These are phyloP conservation scores for Phlebiopsis gigantea DNA, from an alignment of 768 basidiomycete genomes.

Conservation along the genomic window DNA sequence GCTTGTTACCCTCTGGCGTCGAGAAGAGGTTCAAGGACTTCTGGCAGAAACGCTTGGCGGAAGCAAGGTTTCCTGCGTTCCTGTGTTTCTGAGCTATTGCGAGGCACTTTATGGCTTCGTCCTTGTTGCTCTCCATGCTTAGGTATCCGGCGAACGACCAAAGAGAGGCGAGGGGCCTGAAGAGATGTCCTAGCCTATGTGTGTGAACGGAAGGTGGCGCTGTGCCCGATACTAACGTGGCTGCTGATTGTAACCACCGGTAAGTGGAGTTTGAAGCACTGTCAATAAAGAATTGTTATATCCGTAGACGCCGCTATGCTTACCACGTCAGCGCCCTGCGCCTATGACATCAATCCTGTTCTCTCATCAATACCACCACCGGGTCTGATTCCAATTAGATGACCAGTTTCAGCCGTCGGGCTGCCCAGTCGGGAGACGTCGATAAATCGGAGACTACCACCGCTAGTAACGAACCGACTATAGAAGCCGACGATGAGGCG, in stretches of 20 bases:
- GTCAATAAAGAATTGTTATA: neutral
- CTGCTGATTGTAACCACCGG: neutral
- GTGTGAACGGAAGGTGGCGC: neutral
- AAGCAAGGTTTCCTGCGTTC: slow-evolving; percentile 62
- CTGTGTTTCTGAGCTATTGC: slow-evolving; percentile 72
- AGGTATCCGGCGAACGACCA: neutral
- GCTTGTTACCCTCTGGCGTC: slow-evolving; percentile 65
- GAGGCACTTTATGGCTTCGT: slow-evolving; percentile 83
- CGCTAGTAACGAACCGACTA: neutral
- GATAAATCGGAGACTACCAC: neutral
- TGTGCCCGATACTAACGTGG: neutral
- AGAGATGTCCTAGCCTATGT: neutral
- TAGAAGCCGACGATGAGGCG: neutral
- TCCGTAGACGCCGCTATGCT: no score
- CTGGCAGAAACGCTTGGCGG: slow-evolving; percentile 84
- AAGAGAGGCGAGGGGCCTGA: neutral
- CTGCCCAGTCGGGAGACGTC: neutral
- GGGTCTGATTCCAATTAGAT: neutral
- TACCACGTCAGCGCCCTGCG: neutral
- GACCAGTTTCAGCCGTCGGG: neutral
- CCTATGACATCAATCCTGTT: neutral
- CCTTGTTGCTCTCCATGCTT: slow-evolving; percentile 81
- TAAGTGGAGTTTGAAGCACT: neutral
- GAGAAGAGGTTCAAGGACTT: slow-evolving; percentile 83
- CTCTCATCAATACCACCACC: neutral